Base-by-base conservation (phyloP, 1,139 yeast genomes). In the Yamadazyma songkhlaensis region DNA sequence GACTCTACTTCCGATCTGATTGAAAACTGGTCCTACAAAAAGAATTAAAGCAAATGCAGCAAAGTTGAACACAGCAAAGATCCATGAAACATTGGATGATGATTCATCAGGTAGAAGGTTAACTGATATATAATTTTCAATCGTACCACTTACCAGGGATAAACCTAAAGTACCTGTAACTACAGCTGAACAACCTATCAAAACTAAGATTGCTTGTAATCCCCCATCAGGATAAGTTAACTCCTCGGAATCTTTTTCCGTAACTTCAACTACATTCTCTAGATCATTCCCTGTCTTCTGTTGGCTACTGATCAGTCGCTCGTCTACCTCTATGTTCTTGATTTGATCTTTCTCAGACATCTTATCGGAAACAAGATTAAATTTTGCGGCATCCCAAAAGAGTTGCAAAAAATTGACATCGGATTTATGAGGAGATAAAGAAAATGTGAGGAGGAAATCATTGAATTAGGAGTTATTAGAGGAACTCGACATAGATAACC, bases 21-120 rank as follows among this genome's bases (percentile, higher is more conserved):
- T 59, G 41, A 55, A 60, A 3, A 59, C 37, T 0, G 81, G 62
- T 0, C 62, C 60, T 34, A 50, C 43, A 6, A 60, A 35, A 10
- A 60, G 33, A 1, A 50, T 45, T 34, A 51, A 45, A 2, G 62
- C 64, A 44, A 60, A 60, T 11, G 54, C 51, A 34, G 52, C 40
- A 34, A 59, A 55, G 37, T 54, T 53, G 41, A 50, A 57, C n/a
- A 53, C 38, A 5, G 62, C 54, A 43, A 60, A 60, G 9, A 60
- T 59, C 66, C 65, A 60, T 4, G 57, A 58, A 3, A 60, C 47
- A 6, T 55, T 45, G 9, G 62, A 52, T 6, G 51, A 46, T 2
- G 52, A 42, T 10, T 43, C 46, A 23, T 46, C 36, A 3, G 45
- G 36, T 3, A 60, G 42, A 12, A 56, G 49, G 36, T 49, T 40